These are phyloP conservation scores for Dictyostelium brefeldianum DNA, from an alignment of 78 protist genomes.

Conservation along the genomic window DNA sequence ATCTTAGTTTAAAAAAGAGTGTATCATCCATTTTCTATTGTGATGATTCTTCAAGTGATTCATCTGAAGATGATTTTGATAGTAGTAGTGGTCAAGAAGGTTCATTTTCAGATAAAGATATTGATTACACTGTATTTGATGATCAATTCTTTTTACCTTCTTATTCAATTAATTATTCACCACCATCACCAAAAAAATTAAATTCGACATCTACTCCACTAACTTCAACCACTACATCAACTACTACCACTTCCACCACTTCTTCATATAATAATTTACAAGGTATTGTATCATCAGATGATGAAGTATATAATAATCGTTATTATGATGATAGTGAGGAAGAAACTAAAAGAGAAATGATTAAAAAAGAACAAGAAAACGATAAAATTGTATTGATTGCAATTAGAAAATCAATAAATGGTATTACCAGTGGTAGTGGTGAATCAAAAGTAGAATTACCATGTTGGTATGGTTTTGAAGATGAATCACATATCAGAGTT, in stretches of 20 bases:
- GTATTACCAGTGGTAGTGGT: background rate
- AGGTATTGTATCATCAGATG: slow-evolving; percentile 18
- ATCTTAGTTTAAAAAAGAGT: slow-evolving; percentile 26
- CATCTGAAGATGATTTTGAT: background rate
- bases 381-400: slow-evolving; percentile 34
- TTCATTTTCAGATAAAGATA: slow-evolving; percentile 13
- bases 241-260: background rate
- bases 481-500: slow-evolving; percentile 20
- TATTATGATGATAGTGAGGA: slow-evolving; percentile 16
- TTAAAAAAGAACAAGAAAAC: background rate
- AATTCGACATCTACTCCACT: background rate
- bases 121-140: background rate
- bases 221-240: background rate
- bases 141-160: background rate
- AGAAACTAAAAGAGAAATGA: background rate
- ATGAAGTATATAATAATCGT: slow-evolving; percentile 21
- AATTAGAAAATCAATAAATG: slow-evolving; percentile 40
- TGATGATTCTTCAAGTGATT: background rate
- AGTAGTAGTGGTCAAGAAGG: slow-evolving; percentile 23
- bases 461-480: slow-evolving; percentile 59
- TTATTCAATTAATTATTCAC: background rate
- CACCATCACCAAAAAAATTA: slow-evolving; percentile 23
- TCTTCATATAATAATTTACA: no score
- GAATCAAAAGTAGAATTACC: background rate
- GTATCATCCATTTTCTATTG: slow-evolving; percentile 1